phyloP scores from a whole-genome alignment of 805 yeast genomes.

The Candida parachauliodes region DNA sequence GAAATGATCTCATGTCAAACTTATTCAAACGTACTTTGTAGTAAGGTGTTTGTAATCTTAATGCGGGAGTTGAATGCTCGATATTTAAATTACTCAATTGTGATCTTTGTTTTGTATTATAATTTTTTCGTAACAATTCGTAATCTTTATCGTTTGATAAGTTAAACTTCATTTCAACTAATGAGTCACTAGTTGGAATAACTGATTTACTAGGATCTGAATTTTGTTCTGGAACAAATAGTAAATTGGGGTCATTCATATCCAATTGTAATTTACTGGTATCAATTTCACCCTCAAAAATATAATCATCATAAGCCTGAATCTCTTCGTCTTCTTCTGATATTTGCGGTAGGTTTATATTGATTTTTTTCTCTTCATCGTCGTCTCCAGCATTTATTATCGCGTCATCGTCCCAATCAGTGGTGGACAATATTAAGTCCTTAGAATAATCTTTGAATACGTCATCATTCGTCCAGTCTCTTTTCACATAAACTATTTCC shows the following conservation, averaged over 20 bases:
- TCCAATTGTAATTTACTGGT: constrained; percentile 54
- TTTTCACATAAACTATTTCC: constrained; percentile 28
- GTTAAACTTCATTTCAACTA: constrained; percentile 61
- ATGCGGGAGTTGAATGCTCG: constrained; percentile 89
- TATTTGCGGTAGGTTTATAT: neutral
- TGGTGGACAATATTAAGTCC: constrained; percentile 62
- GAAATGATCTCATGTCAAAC: constrained; percentile 70
- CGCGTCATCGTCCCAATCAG: constrained; percentile 73
- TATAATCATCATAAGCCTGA: constrained; percentile 58
- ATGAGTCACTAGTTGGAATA: constrained; percentile 53
- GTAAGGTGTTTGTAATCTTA: constrained; percentile 83
- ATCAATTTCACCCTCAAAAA: constrained; percentile 65
- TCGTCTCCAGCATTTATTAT: constrained; percentile 49
- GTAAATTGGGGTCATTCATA: constrained; percentile 80
- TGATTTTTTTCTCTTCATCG: constrained; percentile 11
- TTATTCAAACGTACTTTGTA: constrained; percentile 74
- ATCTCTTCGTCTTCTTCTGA: constrained; percentile 29
- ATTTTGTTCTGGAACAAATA: constrained; percentile 53
- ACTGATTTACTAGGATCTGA: constrained; percentile 22
- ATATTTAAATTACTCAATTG: constrained; percentile 87
- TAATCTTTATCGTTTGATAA: constrained; percentile 87
- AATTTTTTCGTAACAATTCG: constrained; percentile 76
- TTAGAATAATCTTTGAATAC: constrained; percentile 43
- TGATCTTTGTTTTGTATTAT: constrained; percentile 87
- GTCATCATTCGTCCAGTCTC: constrained; percentile 33